A percentile compares a stretch with the other conserved stretches of the same genome.
These are phyloP conservation scores for Firmiana major DNA, from an alignment of 345 rosid genomes.

Conservation along the genomic window DNA sequence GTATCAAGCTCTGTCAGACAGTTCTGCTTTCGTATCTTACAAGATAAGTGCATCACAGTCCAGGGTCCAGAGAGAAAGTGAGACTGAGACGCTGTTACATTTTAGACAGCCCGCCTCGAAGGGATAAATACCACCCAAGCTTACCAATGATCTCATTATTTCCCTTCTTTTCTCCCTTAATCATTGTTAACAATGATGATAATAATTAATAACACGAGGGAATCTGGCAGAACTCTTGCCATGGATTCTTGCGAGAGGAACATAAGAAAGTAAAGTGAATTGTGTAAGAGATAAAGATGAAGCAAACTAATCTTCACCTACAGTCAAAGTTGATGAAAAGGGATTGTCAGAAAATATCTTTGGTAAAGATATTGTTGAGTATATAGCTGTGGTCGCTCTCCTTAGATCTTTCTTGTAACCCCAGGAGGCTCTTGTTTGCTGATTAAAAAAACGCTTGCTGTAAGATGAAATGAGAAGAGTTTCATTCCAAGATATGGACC, in stretches of 20 bases:
- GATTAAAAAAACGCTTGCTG: neutral
- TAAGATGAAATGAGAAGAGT: neutral
- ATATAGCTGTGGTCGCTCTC: neutral
- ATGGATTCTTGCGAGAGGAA: too few relatives aligned
- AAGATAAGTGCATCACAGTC: conserved; percentile 22
- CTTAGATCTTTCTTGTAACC: neutral
- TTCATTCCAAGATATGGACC: neutral
- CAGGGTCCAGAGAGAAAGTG: conserved; percentile 4
- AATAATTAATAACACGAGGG: neutral
- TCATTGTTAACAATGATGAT: neutral
- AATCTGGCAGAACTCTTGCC: too few relatives aligned
- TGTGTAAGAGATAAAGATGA: neutral
- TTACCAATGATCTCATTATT: neutral
- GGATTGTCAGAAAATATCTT: too few relatives aligned
- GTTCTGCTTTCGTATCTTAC: conserved; percentile 38
- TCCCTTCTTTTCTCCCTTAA: neutral
- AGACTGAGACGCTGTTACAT: neutral
- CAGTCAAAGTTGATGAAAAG: neutral
- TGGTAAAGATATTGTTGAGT: neutral
- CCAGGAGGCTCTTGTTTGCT: neutral
- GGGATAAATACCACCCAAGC: conserved; percentile 12
- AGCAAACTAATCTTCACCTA: neutral
- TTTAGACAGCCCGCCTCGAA: conserved; percentile 25
- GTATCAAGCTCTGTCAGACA: conserved; percentile 17
- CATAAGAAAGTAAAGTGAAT: too few relatives aligned